phyloP scores from a whole-genome alignment of 176 grass and related monocot species.

The Carex kokanica region DNA sequence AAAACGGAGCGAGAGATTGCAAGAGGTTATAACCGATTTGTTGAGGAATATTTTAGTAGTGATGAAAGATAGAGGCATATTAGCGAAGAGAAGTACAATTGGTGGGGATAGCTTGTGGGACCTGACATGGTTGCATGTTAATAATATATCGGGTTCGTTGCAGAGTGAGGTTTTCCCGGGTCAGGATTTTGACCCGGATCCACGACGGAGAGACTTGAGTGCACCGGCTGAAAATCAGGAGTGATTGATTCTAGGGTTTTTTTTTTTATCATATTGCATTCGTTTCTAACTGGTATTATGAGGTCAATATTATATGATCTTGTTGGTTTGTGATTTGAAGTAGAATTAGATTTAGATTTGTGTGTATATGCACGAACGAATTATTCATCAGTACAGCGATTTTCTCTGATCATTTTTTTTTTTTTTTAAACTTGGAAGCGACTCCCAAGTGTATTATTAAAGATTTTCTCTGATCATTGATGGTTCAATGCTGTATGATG shows the following conservation, averaged over 20 bases:
- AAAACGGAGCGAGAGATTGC: constrained; percentile 85
- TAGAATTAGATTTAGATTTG: background rate
- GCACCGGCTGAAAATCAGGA: background rate
- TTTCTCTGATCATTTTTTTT: too few relatives aligned
- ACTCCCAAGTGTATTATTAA: too few relatives aligned
- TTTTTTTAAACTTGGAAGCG: too few relatives aligned
- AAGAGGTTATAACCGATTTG: constrained; percentile 79
- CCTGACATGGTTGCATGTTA: constrained; percentile 86
- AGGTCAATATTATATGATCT: constrained; percentile 25
- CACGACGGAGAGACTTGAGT: background rate
- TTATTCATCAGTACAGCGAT: too few relatives aligned
- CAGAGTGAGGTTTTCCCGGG: constrained; percentile 67
- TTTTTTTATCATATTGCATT: background rate
- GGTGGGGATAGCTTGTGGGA: constrained; percentile 96
- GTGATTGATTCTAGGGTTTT: background rate
- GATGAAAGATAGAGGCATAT: constrained; percentile 86
- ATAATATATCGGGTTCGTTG: constrained; percentile 69
- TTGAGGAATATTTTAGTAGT: constrained; percentile 60
- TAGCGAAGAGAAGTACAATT: constrained; percentile 89
- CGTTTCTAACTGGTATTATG: constrained; percentile 5
- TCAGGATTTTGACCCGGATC: constrained; percentile 31
- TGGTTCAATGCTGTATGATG: background rate
- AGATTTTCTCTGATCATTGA: too few relatives aligned
- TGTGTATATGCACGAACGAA: constrained; percentile 10
- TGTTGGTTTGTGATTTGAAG: constrained; percentile 10